Conservation (phyloP, 1,284 basidiomycete genomes). For the Ganoderma resinaceum region DNA sequence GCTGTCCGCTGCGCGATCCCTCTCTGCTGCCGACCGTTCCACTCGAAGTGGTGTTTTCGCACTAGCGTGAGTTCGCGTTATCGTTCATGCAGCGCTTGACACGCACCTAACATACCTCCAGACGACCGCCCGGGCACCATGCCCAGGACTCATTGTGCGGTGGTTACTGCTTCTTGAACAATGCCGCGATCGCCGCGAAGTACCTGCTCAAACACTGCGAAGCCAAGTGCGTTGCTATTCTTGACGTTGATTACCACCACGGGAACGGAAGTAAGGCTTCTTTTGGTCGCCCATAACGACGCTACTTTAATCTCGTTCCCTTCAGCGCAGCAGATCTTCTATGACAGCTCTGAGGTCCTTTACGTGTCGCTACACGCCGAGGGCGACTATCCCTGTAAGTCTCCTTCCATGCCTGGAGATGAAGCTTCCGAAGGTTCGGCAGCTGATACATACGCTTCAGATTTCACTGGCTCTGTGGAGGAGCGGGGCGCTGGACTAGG, state of each 20-base stretch:
- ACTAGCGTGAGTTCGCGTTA: constrained; percentile 34
- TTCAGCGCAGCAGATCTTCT: constrained; percentile 45
- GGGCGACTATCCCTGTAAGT: constrained; percentile 46
- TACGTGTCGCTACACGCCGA: constrained; percentile 46
- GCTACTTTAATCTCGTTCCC: background rate
- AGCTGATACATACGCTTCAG: constrained; percentile 23
- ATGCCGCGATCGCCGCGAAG: constrained; percentile 43
- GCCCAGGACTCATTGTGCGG: constrained; percentile 42
- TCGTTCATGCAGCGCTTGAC: background rate
- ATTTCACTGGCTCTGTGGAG: constrained; percentile 42
- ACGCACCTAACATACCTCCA: constrained; percentile 20
- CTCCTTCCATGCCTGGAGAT: background rate
- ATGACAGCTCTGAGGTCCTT: constrained; percentile 41
- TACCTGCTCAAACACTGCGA: constrained; percentile 34
- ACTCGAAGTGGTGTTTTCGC: constrained; percentile 35
- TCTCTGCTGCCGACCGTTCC: constrained; percentile 16
- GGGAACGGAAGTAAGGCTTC: constrained; percentile 44
- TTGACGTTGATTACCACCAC: constrained; percentile 50
- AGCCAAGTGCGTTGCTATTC: constrained; percentile 39
- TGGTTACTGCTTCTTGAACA: constrained; percentile 48
- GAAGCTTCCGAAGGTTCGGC: background rate
- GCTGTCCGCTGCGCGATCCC: constrained; percentile 36
- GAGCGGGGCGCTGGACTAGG: constrained; percentile 42
- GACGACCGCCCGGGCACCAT: constrained; percentile 48
- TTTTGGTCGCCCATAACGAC: background rate